phyloP scores from a whole-genome alignment of 768 basidiomycete genomes.

The Boletus subparvulus region DNA sequence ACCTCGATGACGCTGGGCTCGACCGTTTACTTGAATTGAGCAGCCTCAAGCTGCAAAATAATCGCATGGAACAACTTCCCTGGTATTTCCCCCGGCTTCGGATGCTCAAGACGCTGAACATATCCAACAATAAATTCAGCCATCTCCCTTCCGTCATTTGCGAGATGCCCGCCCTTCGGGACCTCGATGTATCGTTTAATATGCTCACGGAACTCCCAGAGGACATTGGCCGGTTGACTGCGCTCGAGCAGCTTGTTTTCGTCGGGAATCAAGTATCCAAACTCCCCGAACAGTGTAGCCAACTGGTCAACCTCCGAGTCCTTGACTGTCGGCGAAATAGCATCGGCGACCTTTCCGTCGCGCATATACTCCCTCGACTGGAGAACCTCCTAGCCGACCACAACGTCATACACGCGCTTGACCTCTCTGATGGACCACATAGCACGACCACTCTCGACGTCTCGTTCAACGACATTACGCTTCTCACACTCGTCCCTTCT shows the following conservation, averaged over 20 bases:
- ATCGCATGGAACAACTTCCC: conserved; percentile 84
- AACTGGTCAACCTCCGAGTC: conserved; percentile 58
- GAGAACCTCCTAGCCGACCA: conserved; percentile 73
- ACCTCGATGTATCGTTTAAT: conserved; percentile 96
- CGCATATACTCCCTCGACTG: conserved; percentile 69
- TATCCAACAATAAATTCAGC: conserved; percentile 94
- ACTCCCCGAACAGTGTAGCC: conserved; percentile 62
- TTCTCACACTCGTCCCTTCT: conserved; percentile 59
- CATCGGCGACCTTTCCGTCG: conserved; percentile 70
- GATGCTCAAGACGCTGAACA: conserved; percentile 74
- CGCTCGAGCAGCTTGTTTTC: conserved; percentile 71
- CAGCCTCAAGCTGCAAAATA: conserved; percentile 81
- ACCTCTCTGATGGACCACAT: conserved; percentile 69
- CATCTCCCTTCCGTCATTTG: conserved; percentile 72
- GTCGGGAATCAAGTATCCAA: conserved; percentile 81
- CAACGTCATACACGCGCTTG: conserved; percentile 78
- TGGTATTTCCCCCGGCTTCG: conserved; percentile 79
- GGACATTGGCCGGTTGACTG: conserved; percentile 65
- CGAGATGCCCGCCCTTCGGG: conserved; percentile 67
- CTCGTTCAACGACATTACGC: conserved; percentile 87
- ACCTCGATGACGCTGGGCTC: conserved; percentile 83
- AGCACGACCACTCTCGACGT: conserved; percentile 63
- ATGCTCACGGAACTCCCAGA: conserved; percentile 78
- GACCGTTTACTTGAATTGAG: conserved; percentile 71
- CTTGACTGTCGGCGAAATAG: conserved; percentile 88